A percentile compares a stretch with the other conserved stretches of the same genome.
phyloP scores from a whole-genome alignment of 2,329 filamentous ascomycete genomes.

The Fusarium keratoplasticum region DNA sequence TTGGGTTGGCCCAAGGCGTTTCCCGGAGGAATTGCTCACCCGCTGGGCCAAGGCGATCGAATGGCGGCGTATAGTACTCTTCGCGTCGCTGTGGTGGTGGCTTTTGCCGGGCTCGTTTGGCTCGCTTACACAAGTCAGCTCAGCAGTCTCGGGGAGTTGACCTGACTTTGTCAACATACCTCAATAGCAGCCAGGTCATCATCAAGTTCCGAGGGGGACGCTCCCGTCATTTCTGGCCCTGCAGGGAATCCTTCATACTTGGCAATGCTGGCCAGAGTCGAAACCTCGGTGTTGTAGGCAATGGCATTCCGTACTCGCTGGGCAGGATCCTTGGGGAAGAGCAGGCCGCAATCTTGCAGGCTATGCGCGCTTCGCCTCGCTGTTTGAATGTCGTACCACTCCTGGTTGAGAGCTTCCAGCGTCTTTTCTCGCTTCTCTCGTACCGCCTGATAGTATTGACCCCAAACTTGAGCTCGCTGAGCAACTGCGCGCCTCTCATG shows the following conservation, averaged over 20 bases:
- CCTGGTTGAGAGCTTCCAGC: constrained; percentile 83
- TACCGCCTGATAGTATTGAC: constrained; percentile 89
- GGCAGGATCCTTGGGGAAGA: constrained; percentile 80
- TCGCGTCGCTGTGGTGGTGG: constrained; percentile 56
- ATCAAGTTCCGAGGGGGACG: constrained; percentile 79
- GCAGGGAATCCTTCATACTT: constrained; percentile 98
- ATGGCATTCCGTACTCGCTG: constrained; percentile 87
- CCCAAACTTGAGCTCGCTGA: constrained; percentile 85
- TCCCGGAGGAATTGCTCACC: constrained; percentile 90
- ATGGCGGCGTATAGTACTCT: constrained; percentile 61
- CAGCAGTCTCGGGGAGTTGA: constrained; percentile 34
- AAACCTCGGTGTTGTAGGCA: constrained; percentile 95
- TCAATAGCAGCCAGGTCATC: constrained; percentile 91
- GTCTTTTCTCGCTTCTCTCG: constrained; percentile 85
- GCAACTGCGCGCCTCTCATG: constrained; percentile 81
- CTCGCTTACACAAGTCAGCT: constrained; percentile 47
- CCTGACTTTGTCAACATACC: constrained; percentile 59
- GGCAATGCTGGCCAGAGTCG: constrained; percentile 87
- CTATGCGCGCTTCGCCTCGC: constrained; percentile 85
- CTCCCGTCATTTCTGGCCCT: constrained; percentile 84
- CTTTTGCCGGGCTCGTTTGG: constrained; percentile 51
- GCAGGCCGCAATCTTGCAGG: constrained; percentile 83
- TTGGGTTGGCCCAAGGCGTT: constrained; percentile 92
- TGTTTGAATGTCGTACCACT: constrained; percentile 93
- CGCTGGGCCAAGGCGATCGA: constrained; percentile 70